phyloP scores from a whole-genome alignment of 1,139 yeast species.

The Saccharomyces hybrid region DNA sequence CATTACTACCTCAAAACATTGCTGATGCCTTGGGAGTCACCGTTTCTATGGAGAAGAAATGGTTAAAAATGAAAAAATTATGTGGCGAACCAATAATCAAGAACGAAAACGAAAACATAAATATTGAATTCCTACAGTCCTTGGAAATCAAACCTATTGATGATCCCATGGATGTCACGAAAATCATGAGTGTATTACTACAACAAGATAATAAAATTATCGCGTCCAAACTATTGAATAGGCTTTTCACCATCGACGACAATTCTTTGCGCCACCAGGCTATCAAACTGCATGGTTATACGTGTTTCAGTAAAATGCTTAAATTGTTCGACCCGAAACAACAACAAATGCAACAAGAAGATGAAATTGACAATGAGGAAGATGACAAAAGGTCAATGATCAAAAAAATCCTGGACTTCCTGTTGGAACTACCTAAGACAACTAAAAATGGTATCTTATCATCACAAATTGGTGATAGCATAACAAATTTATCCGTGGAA shows the following conservation, averaged over 20 bases:
- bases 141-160: constrained; percentile 48
- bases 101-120: constrained; percentile 52
- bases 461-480: constrained; percentile 63
- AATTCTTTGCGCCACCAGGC: constrained; percentile 49
- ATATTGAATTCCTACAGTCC: constrained; percentile 55
- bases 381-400: constrained; percentile 30
- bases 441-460: constrained; percentile 77
- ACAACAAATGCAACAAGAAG: neutral
- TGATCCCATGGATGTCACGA: constrained; percentile 54
- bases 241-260: constrained; percentile 54
- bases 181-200: constrained; percentile 74
- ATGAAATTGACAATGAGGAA: neutral
- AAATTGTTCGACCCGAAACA: constrained; percentile 31
- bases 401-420: constrained; percentile 45
- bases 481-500: constrained; percentile 37
- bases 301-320: constrained; percentile 59
- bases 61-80: constrained; percentile 54
- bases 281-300: constrained; percentile 80
- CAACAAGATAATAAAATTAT: constrained; percentile 68
- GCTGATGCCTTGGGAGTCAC: constrained; percentile 83
- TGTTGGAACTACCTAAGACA: constrained; percentile 69
- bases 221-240: constrained; percentile 54
- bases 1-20: constrained; percentile 70
- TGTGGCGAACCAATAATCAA: constrained; percentile 40
- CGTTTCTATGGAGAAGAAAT: constrained; percentile 49